These are phyloP conservation scores for Scedosporium boydii DNA, from an alignment of 2,329 filamentous ascomycete species.

Conservation along the genomic window DNA sequence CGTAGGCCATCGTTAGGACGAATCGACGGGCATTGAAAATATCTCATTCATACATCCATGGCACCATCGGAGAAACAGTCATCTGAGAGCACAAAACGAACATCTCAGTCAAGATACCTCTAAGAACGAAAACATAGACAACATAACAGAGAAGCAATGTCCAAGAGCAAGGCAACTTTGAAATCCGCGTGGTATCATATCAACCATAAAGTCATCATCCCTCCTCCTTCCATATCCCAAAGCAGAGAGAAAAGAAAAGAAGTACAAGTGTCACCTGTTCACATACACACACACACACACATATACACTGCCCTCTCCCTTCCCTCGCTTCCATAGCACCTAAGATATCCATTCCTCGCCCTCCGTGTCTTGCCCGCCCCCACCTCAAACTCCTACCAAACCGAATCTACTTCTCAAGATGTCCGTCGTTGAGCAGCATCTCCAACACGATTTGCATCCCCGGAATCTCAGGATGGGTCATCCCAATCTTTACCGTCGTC, in stretches of 20 bases:
- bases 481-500: conserved; percentile 83
- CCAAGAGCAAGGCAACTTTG: neutral
- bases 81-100: no score
- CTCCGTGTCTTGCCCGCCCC: no score
- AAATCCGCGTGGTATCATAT: conserved; percentile 2
- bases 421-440: conserved; percentile 83
- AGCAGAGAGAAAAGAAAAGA: neutral
- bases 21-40: no score
- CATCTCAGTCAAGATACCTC: neutral
- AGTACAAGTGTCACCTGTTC: neutral
- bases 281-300: neutral
- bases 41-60: no score
- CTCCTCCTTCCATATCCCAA: neutral
- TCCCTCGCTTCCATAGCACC: neutral
- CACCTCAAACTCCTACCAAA: no score
- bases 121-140: neutral
- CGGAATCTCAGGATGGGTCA: conserved; percentile 85
- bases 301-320: neutral
- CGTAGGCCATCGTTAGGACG: no score
- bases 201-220: neutral
- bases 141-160: neutral
- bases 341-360: no score
- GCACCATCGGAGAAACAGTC: no score
- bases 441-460: conserved; percentile 84
- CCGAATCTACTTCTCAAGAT: conserved; percentile 37